Evolutionary conservation across 139 green algal genomes (phyloP), one percentile per base, ranked within the genome.

Genomic region (Tetradesmus obliquus): DNA sequence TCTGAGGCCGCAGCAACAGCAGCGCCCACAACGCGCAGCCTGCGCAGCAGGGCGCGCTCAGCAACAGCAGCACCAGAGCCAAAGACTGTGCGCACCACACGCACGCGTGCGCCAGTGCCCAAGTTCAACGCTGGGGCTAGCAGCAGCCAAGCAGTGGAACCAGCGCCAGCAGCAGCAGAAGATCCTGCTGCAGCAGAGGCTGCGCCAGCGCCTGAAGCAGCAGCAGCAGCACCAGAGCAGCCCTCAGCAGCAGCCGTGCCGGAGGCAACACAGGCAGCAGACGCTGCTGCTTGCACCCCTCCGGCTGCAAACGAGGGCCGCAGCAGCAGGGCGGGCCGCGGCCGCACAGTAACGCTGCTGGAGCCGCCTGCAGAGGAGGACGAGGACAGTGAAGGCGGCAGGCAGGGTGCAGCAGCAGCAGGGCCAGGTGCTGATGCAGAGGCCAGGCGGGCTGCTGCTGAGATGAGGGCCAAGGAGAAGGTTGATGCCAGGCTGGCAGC

Each of bases 11-110:
- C 53, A 62, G 86, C 86, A 22, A 84, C 86, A 69, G 86, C 71
- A 24, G 86, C 86, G 13, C 86, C 86, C 20, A 90, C 86, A 10
- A 90, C 86, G 55, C 86, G 86, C 86, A 90, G 69, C 86, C 24
- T 81, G 5, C 86, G 86, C 86, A 90, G 71, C 71, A 90, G 86
- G 58, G 69, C 86, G 51, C 53, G 82, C 9, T 8, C 66, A 12
- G 86, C 54, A 12, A 85, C 80, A 58, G 80, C 32, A 54, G 86
- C 69, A 12, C 6, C 66, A 24, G 86, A 83, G 71, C 86, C 86
- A 55, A 13, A 58, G 53, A 90, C 86, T 15, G 71, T 84, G 19
- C 86, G 86, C 53, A 32, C 58, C 22, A 90, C 86, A 53, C 69
- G 86, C 17, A 24, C 86, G 58, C 60, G 86, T 5, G 55, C 79